Evolutionary conservation across 2,329 filamentous ascomycete genomes (phyloP).

Genomic region (Pseudocercospora fuligena): DNA sequence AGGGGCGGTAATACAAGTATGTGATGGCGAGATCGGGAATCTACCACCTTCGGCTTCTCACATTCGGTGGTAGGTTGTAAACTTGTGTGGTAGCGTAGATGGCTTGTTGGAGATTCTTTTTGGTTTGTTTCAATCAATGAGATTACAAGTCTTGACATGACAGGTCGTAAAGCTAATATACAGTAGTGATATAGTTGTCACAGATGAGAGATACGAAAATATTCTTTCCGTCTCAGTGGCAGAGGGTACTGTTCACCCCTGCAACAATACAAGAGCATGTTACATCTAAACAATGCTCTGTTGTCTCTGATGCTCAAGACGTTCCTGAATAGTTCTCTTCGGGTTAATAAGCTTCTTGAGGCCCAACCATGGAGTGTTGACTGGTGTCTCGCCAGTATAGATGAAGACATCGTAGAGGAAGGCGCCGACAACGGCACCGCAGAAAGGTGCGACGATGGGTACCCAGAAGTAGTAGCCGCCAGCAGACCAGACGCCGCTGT

Average conservation of each 20-base stretch:
- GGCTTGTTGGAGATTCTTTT: neutral
- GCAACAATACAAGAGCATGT: neutral
- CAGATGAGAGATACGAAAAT: neutral
- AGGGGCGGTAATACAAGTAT: too few species aligned
- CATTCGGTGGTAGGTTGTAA: too few species aligned
- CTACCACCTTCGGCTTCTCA: too few species aligned
- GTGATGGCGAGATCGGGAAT: too few species aligned
- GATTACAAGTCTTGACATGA: neutral
- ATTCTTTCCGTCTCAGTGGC: neutral
- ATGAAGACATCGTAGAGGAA: slow-evolving; percentile 71
- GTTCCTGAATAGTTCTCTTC: slow-evolving; percentile 27
- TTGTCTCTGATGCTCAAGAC: slow-evolving; percentile 33
- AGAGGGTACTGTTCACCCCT: neutral
- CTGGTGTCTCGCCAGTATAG: slow-evolving; percentile 64
- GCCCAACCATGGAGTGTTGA: slow-evolving; percentile 63
- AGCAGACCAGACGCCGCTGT: slow-evolving; percentile 66
- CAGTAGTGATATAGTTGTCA: neutral
- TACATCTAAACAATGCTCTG: slow-evolving; percentile 35
- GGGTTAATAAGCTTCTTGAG: slow-evolving; percentile 34
- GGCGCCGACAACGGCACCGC: slow-evolving; percentile 66
- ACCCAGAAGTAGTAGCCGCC: slow-evolving; percentile 73
- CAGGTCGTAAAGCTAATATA: neutral
- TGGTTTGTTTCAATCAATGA: neutral
- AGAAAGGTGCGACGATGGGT: slow-evolving; percentile 68
- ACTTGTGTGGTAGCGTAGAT: too few species aligned